Base-by-base conservation (phyloP, 495 filamentous ascomycete species). In the Annulohypoxylon stygium region DNA sequence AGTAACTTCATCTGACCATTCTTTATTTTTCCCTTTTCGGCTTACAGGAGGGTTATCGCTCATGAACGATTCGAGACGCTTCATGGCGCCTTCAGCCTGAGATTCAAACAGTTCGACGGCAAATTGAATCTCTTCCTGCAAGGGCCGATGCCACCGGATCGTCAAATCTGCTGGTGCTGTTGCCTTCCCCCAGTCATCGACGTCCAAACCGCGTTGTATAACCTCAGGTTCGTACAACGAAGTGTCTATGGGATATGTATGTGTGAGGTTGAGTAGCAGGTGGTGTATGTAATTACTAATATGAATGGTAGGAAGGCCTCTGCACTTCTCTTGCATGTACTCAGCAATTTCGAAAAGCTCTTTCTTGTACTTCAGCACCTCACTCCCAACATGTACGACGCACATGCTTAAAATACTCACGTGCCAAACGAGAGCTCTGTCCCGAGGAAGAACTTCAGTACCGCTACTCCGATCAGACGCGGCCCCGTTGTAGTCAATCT, bases 361-460 rank as follows among this genome's bases (percentile, higher is more conserved):
- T 58, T 93, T 83, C 78, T 92, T 93, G 84, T 97, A 94, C 53
- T 92, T 90, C 58, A 99, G 84, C 25, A 98, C 92, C 58, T 93
- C 91, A 76, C 91, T 89, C 23, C 96, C 96, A 59, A 98, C 93
- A 71, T 99, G 96, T 45, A 99, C 96, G 11, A 97, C 93, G 68
- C 93, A 97, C 96, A 99, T 99, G 80, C 94, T 97, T 2, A 99
- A 88, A 85, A 98, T 93, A 80, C 93, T 97, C 75, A 99, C 89
- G 78, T 97, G 93, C 97, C 97, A 98, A 12, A 98, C 94, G 16
- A 99, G 84, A 11, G 92, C 96, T 25, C 97, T 87, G 79, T 99
- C 96, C 73, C 96, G 88, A 33, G 96, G 96, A 41, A 98, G 86
- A 33, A 98, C 93, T 77, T 99, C 96, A 18, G 93, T 91, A 14